These are phyloP conservation scores for Fusarium lyarnte DNA, from an alignment of 2,329 filamentous ascomycete genomes.

Conservation along the genomic window DNA sequence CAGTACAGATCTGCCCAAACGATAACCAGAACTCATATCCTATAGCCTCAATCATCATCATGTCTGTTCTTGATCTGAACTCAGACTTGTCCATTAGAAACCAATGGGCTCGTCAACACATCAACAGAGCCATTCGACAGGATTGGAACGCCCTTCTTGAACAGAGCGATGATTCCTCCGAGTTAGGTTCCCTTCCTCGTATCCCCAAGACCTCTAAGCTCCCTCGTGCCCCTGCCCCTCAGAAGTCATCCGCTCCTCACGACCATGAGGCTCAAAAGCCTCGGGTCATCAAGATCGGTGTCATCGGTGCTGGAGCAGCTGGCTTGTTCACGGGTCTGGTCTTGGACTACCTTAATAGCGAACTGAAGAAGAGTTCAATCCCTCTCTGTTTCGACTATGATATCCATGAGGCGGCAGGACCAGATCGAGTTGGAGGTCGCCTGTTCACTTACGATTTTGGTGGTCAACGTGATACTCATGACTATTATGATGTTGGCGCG, in stretches of 20 bases:
- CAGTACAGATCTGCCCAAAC: rapidly evolving
- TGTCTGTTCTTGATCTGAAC: background rate
- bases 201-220: background rate
- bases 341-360: constrained; percentile 11
- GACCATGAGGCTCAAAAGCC: background rate
- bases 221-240: background rate
- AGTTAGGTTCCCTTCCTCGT: background rate
- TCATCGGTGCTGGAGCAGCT: constrained; percentile 18
- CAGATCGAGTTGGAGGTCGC: constrained; percentile 9
- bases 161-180: background rate
- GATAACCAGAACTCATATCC: no score
- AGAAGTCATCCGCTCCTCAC: background rate
- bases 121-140: background rate
- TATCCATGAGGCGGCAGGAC: constrained; percentile 11
- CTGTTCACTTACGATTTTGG: constrained; percentile 28
- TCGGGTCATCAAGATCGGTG: background rate
- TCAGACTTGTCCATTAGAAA: background rate
- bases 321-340: constrained; percentile 13
- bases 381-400: constrained; percentile 9
- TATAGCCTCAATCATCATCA: background rate
- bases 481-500: constrained; percentile 26
- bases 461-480: background rate
- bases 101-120: constrained; percentile 5
- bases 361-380: background rate
- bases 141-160: constrained; percentile 7